Percentiles rank a stretch among this genome's conserved stretches.
These are phyloP conservation scores for Xylaria venustula DNA, from an alignment of 495 filamentous ascomycete species.

Conservation along the genomic window DNA sequence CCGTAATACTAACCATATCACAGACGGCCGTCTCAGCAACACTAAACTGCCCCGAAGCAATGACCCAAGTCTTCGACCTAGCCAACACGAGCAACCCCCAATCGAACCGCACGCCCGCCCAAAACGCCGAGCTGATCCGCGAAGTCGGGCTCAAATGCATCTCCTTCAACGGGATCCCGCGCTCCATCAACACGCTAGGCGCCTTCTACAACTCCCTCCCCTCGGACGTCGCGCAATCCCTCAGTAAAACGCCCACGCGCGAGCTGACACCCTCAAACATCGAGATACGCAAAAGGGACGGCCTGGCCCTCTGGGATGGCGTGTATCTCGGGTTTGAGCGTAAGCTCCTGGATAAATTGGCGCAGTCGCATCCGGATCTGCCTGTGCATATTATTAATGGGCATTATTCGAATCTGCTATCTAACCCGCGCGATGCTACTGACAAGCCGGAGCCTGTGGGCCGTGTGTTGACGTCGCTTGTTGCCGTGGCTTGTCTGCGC, in stretches of 20 bases:
- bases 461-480: constrained; percentile 62
- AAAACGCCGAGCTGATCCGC: constrained; percentile 70
- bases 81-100: constrained; percentile 17
- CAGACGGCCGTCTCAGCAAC: constrained; percentile 73
- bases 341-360: constrained; percentile 66
- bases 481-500: constrained; percentile 67
- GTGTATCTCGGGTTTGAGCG: constrained; percentile 70
- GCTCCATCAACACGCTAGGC: constrained; percentile 74
- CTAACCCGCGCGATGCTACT: constrained; percentile 50
- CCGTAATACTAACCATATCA: not conserved
- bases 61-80: constrained; percentile 38
- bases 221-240: constrained; percentile 35
- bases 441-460: constrained; percentile 46
- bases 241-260: constrained; percentile 53
- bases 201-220: constrained; percentile 62
- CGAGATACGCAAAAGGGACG: constrained; percentile 50
- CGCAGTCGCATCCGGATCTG: constrained; percentile 67
- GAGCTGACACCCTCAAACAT: constrained; percentile 49
- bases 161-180: constrained; percentile 79
- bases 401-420: constrained; percentile 68
- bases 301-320: constrained; percentile 63
- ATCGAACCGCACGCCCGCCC: constrained; percentile 44
- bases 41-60: constrained; percentile 68
- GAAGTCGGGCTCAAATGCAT: constrained; percentile 82
- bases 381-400: constrained; percentile 71